These are phyloP conservation scores for Aureobasidium melanogenum DNA, from an alignment of 2,329 filamentous ascomycete genomes.

Conservation along the genomic window DNA sequence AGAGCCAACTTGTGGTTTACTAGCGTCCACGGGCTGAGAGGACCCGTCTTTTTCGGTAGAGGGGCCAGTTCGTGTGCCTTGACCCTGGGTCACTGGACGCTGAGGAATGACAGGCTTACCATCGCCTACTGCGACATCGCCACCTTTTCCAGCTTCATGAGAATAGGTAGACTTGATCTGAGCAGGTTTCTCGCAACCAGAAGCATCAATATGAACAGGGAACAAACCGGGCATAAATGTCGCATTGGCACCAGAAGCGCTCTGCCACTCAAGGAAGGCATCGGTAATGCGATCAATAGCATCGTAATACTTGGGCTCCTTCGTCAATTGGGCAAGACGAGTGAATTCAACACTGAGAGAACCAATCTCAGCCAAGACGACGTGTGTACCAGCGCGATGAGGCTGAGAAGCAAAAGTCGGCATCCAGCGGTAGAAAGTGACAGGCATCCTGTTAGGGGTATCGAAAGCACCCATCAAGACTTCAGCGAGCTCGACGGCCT, in stretches of 20 bases:
- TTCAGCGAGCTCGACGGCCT: conserved; percentile 71
- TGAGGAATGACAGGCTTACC: not conserved
- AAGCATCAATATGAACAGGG: conserved; percentile 67
- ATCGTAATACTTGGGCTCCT: conserved; percentile 77
- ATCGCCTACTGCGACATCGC: conserved; percentile 1
- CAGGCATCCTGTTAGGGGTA: conserved; percentile 88
- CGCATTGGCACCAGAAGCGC: conserved; percentile 30
- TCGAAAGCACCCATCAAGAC: conserved; percentile 78
- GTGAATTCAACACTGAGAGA: conserved; percentile 85
- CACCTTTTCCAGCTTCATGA: not conserved
- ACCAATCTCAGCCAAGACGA: conserved; percentile 61
- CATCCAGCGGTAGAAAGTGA: conserved; percentile 71
- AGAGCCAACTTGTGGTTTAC: not conserved
- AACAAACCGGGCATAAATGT: conserved; percentile 72
- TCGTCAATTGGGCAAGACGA: conserved; percentile 75
- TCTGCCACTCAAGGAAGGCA: conserved; percentile 65
- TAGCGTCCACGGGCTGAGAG: conserved; percentile 1
- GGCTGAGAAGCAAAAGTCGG: conserved; percentile 55
- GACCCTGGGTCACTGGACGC: not conserved
- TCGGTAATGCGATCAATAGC: conserved; percentile 79
- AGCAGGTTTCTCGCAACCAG: conserved; percentile 61
- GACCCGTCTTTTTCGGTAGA: not conserved
- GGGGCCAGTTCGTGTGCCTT: not conserved
- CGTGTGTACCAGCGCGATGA: conserved; percentile 49
- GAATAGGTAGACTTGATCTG: conserved; percentile 13